Conservation (phyloP, 23 red algal genomes). For the Pyropia yezoensis region DNA sequence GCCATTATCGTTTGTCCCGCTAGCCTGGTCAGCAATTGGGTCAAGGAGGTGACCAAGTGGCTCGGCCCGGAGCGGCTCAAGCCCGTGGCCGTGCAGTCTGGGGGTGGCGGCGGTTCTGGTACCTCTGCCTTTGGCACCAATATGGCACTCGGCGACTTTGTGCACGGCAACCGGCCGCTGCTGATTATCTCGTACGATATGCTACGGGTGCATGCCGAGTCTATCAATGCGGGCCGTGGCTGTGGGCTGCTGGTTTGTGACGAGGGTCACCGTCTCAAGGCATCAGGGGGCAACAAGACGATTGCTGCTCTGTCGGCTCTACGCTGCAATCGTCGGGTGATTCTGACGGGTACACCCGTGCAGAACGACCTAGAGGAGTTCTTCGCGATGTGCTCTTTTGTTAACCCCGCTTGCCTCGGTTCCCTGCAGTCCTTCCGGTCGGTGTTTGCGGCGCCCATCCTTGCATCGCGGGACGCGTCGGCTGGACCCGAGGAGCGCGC, state of each 20-base stretch:
- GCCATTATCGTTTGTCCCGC: constrained; percentile 55
- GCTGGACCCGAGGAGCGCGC: constrained; percentile 25
- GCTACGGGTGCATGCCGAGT: constrained; percentile 56
- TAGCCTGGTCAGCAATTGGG: constrained; percentile 62
- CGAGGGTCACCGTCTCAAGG: constrained; percentile 92
- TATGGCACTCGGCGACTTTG: constrained; percentile 25
- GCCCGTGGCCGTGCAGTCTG: constrained; percentile 19
- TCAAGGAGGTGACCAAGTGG: constrained; percentile 67
- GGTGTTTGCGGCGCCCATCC: constrained; percentile 73
- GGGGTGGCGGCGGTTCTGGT: constrained; percentile 5
- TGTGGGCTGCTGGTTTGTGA: constrained; percentile 78
- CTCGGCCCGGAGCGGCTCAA: constrained; percentile 38
- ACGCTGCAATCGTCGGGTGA: constrained; percentile 75
- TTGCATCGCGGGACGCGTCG: constrained; percentile 48
- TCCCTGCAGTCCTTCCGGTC: constrained; percentile 58
- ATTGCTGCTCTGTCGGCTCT: constrained; percentile 72
- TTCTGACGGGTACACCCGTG: constrained; percentile 86
- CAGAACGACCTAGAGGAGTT: constrained; percentile 94
- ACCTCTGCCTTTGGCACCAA: constrained; percentile 37
- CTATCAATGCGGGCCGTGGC: constrained; percentile 22
- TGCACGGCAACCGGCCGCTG: constrained; percentile 31
- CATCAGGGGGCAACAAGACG: constrained; percentile 57
- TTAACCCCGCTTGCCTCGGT: constrained; percentile 74
- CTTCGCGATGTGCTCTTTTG: constrained; percentile 84
- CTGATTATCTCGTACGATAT: constrained; percentile 89